A percentile compares a stretch with the other conserved stretches of the same genome.
Evolutionary conservation across 768 basidiomycete genomes (phyloP).

Genomic region (Agrocybe praecox): DNA sequence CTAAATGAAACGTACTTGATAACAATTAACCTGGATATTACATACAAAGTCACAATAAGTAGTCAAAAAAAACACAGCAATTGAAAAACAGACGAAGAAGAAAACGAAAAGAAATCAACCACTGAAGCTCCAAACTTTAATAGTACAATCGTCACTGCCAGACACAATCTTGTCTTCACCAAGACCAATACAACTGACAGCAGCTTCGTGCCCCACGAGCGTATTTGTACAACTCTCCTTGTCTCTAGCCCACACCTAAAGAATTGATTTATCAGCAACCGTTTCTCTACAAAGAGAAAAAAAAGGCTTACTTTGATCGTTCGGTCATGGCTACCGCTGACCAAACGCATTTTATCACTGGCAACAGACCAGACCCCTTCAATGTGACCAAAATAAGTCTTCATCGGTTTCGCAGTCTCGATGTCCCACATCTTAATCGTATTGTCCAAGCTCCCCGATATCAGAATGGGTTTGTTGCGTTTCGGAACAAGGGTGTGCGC

Average conservation of each 20-base stretch:
- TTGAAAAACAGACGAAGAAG: neutral
- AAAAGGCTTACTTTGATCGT: conserved; percentile 83
- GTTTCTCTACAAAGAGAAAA: neutral
- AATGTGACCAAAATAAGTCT: conserved; percentile 95
- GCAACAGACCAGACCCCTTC: conserved; percentile 98
- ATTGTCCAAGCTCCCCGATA: conserved; percentile 92
- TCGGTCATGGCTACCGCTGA: conserved; percentile 92
- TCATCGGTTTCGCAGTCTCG: conserved; percentile 73
- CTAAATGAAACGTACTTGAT: no score
- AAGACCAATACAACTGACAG: conserved; percentile 88
- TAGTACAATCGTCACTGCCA: conserved; percentile 91
- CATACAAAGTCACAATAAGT: neutral
- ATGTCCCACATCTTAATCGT: conserved; percentile 97
- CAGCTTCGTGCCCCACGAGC: conserved; percentile 90
- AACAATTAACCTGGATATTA: no score
- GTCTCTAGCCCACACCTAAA: conserved; percentile 91
- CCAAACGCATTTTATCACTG: conserved; percentile 87
- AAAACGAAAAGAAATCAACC: conserved; percentile 26
- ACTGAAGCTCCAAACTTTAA: conserved; percentile 82
- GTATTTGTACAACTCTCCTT: conserved; percentile 87
- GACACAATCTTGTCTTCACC: conserved; percentile 96
- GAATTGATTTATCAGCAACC: conserved; percentile 6
- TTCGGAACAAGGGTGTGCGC: conserved; percentile 18
- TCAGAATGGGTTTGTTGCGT: conserved; percentile 69
- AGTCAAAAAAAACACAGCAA: neutral